Conservation (phyloP, 108 stramenopile genomes). For the Cyclotella sp. region DNA sequence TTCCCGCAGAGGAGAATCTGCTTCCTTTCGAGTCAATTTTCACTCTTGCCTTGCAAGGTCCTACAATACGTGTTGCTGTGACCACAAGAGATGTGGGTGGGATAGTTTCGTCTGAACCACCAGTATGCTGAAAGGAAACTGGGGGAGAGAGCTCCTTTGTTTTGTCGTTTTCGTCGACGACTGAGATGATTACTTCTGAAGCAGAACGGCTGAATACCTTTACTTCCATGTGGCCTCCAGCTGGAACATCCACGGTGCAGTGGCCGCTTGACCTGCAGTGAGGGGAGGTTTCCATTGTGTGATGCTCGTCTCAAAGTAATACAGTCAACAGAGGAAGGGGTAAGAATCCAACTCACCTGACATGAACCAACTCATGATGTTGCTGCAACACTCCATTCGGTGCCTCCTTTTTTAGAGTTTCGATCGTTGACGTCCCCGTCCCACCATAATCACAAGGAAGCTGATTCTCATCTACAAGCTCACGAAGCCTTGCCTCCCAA, state of each 20-base stretch:
- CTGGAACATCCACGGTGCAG: slow-evolving; percentile 53
- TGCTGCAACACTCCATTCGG: slow-evolving; percentile 64
- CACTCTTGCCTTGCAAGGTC: slow-evolving; percentile 67
- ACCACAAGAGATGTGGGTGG: slow-evolving; percentile 54
- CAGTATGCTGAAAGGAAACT: slow-evolving; percentile 39
- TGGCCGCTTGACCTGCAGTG: slow-evolving; percentile 47
- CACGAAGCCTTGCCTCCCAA: slow-evolving; percentile 71
- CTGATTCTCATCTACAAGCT: slow-evolving; percentile 72
- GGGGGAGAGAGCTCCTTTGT: slow-evolving; percentile 26
- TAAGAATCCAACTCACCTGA: slow-evolving; percentile 57
- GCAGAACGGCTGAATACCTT: slow-evolving; percentile 68
- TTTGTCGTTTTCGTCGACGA: slow-evolving; percentile 65
- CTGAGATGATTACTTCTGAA: slow-evolving; percentile 69
- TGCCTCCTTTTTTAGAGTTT: slow-evolving; percentile 60
- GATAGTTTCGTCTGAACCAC: slow-evolving; percentile 57
- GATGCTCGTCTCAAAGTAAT: neutral
- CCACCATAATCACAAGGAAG: slow-evolving; percentile 87
- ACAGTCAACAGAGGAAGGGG: neutral
- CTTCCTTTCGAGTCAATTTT: slow-evolving; percentile 71
- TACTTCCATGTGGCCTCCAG: slow-evolving; percentile 67
- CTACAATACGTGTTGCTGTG: slow-evolving; percentile 62
- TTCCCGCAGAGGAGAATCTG: slow-evolving; percentile 61
- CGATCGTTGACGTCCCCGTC: slow-evolving; percentile 62
- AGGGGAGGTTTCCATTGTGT: neutral
- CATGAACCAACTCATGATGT: slow-evolving; percentile 64